Percentiles rank a stretch among this genome's conserved stretches.
These are phyloP conservation scores for Phytopythium sindhum DNA, from an alignment of 352 stramenopile species.

Conservation along the genomic window DNA sequence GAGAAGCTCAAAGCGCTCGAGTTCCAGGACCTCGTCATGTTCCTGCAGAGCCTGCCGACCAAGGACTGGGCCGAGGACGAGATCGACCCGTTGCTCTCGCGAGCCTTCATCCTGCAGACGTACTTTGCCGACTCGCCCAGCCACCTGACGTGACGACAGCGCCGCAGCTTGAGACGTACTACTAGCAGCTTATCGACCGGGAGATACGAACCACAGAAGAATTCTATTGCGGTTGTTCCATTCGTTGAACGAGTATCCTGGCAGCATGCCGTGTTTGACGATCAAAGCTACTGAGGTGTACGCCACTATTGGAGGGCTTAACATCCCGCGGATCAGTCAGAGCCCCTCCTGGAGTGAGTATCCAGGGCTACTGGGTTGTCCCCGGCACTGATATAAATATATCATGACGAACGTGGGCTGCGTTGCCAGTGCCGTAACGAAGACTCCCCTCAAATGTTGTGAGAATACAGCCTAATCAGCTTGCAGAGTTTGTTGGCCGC, in stretches of 20 bases:
- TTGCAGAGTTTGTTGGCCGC: too few species aligned
- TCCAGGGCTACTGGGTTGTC: too few species aligned
- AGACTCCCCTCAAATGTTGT: too few species aligned
- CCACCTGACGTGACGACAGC: constrained; percentile 49
- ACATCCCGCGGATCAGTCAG: too few species aligned
- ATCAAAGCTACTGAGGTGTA: too few species aligned
- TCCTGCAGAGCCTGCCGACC: constrained; percentile 96
- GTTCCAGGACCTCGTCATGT: constrained; percentile 97
- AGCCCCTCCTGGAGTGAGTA: too few species aligned
- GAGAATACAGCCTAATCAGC: too few species aligned
- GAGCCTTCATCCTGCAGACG: constrained; percentile 94
- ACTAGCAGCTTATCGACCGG: neutral
- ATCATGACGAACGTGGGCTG: too few species aligned
- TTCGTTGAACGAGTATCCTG: neutral
- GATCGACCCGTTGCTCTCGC: constrained; percentile 97
- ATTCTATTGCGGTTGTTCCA: neutral
- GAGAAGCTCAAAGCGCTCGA: constrained; percentile 93
- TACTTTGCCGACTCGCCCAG: constrained; percentile 88
- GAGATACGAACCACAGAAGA: neutral
- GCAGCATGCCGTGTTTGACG: too few species aligned
- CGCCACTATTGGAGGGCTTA: too few species aligned
- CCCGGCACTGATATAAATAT: too few species aligned
- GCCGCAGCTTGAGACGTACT: neutral
- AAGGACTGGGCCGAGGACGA: constrained; percentile 96
- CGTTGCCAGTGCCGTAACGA: too few species aligned